Percentiles rank a stretch among this genome's conserved stretches.
phyloP scores from a whole-genome alignment of 2,329 filamentous ascomycete species.

The Ophiocordyceps polyrhachis-furcata region DNA sequence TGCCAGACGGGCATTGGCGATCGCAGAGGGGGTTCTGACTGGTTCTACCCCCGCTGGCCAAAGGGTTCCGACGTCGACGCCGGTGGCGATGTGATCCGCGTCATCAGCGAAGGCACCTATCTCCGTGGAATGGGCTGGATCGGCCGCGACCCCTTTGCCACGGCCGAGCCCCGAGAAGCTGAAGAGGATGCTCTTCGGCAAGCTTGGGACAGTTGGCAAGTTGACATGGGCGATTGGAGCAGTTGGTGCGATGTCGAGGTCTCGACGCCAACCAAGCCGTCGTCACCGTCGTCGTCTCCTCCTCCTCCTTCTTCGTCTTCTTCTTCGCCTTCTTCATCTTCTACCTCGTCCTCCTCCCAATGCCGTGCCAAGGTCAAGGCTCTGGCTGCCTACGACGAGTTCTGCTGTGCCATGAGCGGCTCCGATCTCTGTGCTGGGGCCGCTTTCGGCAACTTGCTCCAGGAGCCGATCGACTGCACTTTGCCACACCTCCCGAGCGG shows the following conservation, averaged over 20 bases:
- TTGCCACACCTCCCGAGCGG: slow-evolving; percentile 33
- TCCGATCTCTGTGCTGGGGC: slow-evolving; percentile 40
- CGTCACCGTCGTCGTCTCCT: slow-evolving; percentile 1
- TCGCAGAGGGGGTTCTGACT: slow-evolving; percentile 69
- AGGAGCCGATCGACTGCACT: slow-evolving; percentile 42
- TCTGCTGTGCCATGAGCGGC: slow-evolving; percentile 42
- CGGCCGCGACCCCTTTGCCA: slow-evolving; percentile 36
- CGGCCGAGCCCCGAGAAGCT: slow-evolving; percentile 18
- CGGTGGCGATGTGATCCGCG: slow-evolving; percentile 49
- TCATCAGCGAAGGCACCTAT: slow-evolving; percentile 70
- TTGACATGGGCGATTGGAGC: slow-evolving; percentile 43
- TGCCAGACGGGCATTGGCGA: slow-evolving; percentile 93
- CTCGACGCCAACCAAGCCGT: slow-evolving; percentile 14
- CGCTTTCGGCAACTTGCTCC: slow-evolving; percentile 22
- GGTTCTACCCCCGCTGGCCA: slow-evolving; percentile 69
- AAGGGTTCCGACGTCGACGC: slow-evolving; percentile 50
- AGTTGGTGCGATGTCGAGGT: slow-evolving; percentile 17
- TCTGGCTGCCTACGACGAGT: slow-evolving; percentile 32
- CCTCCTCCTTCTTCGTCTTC: too few species aligned
- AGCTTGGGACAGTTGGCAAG: slow-evolving; percentile 46
- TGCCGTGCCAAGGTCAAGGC: slow-evolving; percentile 8
- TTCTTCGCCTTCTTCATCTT: too few species aligned
- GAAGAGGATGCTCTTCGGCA: slow-evolving; percentile 48
- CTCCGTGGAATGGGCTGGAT: slow-evolving; percentile 60
- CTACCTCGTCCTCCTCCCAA: slow-evolving; percentile 1